A percentile compares a stretch with the other conserved stretches of the same genome.
Evolutionary conservation across 1,284 basidiomycete genomes (phyloP).

Genomic region (Naganishia sp.): DNA sequence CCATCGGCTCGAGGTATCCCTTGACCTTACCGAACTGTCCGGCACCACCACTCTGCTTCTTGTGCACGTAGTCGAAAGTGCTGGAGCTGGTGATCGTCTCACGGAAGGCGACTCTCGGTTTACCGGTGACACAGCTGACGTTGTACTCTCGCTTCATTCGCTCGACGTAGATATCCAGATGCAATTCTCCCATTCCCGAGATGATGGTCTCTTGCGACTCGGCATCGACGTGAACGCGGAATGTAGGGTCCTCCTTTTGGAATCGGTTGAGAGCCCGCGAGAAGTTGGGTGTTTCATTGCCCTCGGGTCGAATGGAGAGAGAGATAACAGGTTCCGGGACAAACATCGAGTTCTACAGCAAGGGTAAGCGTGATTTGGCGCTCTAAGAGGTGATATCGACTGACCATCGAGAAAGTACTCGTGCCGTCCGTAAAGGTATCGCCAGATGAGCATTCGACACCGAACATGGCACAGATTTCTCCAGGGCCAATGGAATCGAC

Average conservation of each 20-base stretch:
- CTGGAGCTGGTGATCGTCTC: constrained; percentile 85
- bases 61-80: constrained; percentile 90
- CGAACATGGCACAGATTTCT: constrained; percentile 99
- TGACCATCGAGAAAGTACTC: constrained; percentile 82
- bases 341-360: constrained; percentile 85
- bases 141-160: constrained; percentile 98
- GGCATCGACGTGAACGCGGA: constrained; percentile 91
- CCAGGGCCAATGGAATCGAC: constrained; percentile 94
- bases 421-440: constrained; percentile 97
- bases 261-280: constrained; percentile 95
- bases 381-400: constrained; percentile 38
- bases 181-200: constrained; percentile 98
- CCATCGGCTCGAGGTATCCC: constrained; percentile 91
- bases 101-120: constrained; percentile 94
- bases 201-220: constrained; percentile 99
- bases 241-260: constrained; percentile 99
- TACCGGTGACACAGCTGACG: constrained; percentile 89
- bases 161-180: constrained; percentile 98
- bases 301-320: constrained; percentile 86
- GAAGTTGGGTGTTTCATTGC: constrained; percentile 91
- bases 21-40: constrained; percentile 95
- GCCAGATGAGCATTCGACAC: constrained; percentile 96
- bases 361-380: not conserved
- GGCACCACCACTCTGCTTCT: constrained; percentile 97
- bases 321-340: constrained; percentile 99